phyloP scores from a whole-genome alignment of 1,284 basidiomycete genomes.

The Ustilago hordei region DNA sequence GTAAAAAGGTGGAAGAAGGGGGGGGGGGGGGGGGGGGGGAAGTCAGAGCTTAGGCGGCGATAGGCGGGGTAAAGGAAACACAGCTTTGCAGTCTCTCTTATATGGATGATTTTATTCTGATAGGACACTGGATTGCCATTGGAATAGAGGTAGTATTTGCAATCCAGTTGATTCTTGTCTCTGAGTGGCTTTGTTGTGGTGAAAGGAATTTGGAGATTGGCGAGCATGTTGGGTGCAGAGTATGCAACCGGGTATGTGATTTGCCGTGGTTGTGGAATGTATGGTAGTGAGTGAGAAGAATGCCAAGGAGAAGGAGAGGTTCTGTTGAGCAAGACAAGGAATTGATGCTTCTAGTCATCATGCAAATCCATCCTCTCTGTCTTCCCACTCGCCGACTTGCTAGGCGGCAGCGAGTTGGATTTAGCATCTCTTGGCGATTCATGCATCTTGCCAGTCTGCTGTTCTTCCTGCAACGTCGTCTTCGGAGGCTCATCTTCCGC shows the following conservation, averaged over 20 bases:
- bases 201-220: conserved; percentile 80
- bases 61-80: background rate
- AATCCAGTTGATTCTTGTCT: conserved; percentile 32
- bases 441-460: conserved; percentile 1
- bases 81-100: background rate
- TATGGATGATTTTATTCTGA: conserved; percentile 41
- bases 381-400: conserved; percentile 20
- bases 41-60: background rate
- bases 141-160: conserved; percentile 51
- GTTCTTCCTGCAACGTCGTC: conserved; percentile 28
- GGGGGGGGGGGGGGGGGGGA: background rate
- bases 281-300: too few relatives aligned
- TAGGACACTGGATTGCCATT: conserved; percentile 53
- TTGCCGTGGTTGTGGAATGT: too few relatives aligned
- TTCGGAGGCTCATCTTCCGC: conserved; percentile 29
- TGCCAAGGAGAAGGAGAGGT: background rate
- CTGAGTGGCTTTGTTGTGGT: conserved; percentile 39
- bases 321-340: background rate
- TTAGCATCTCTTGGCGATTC: conserved; percentile 12
- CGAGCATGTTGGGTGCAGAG: conserved; percentile 80
- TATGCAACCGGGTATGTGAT: conserved; percentile 85
- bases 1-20: background rate
- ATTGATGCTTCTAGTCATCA: conserved; percentile 23
- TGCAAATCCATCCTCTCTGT: conserved; percentile 40
- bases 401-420: conserved; percentile 24